Percentiles rank a stretch among this genome's conserved stretches.
Conservation (phyloP, 495 filamentous ascomycete species). For the Xylaria longipes region DNA sequence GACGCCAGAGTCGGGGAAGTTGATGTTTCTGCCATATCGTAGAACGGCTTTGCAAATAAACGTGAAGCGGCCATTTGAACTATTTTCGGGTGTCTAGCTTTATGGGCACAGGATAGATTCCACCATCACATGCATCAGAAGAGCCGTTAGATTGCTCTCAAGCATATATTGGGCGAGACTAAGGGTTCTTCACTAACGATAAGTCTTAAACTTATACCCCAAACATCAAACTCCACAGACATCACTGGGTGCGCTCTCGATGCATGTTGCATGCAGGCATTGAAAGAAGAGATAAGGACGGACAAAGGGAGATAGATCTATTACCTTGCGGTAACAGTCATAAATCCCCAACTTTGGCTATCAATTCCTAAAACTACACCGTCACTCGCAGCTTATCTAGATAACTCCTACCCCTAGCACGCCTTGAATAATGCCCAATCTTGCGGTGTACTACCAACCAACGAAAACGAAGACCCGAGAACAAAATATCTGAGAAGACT, state of each 20-base stretch:
- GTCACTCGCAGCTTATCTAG: neutral
- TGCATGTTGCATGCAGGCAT: neutral
- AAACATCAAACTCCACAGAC: neutral
- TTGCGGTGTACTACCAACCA: slow-evolving; percentile 1
- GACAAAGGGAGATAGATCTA: neutral
- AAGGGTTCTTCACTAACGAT: neutral
- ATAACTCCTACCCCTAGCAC: neutral
- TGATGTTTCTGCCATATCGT: slow-evolving; percentile 16
- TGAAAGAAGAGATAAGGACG: neutral
- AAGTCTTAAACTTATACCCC: neutral
- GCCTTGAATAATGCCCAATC: neutral
- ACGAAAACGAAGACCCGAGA: neutral
- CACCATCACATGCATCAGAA: neutral
- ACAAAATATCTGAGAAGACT: neutral
- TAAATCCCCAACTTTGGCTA: neutral
- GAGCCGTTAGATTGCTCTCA: neutral
- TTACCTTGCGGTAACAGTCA: slow-evolving; percentile 19
- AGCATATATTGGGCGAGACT: neutral
- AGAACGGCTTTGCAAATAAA: neutral
- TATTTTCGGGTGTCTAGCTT: neutral
- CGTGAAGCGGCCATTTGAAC: neutral
- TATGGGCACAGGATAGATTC: neutral
- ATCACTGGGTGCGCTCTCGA: neutral
- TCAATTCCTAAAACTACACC: neutral
- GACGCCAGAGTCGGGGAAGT: slow-evolving; percentile 19